Evolutionary conservation across 2,329 filamentous ascomycete species (phyloP).

Genomic region (Clathrospora elynae): DNA sequence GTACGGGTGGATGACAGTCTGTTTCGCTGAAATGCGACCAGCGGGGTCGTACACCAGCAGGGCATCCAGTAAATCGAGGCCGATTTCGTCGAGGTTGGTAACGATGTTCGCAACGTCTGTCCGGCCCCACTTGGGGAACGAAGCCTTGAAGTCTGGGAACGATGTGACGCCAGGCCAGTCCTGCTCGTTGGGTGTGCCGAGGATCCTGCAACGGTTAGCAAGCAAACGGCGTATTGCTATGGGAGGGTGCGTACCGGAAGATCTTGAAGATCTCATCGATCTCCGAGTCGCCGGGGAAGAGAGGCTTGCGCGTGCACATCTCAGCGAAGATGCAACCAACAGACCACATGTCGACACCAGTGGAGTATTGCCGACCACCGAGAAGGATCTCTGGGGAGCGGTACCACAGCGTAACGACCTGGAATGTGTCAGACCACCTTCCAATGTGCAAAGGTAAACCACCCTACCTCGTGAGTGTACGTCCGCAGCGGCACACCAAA

Average conservation of each 20-base stretch:
- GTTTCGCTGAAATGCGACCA: constrained; percentile 85
- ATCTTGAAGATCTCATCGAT: constrained; percentile 96
- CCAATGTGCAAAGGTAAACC: background rate
- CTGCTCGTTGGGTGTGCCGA: constrained; percentile 82
- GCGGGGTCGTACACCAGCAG: constrained; percentile 89
- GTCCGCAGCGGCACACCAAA: constrained; percentile 90
- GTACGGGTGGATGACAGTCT: constrained; percentile 82
- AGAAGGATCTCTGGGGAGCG: constrained; percentile 88
- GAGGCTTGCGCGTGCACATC: constrained; percentile 91
- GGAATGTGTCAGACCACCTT: constrained; percentile 18
- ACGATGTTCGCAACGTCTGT: constrained; percentile 70
- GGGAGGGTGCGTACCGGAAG: constrained; percentile 68
- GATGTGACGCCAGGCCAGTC: constrained; percentile 92
- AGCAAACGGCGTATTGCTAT: constrained; percentile 3
- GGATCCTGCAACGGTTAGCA: constrained; percentile 50
- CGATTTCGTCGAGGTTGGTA: constrained; percentile 72
- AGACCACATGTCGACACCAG: constrained; percentile 95
- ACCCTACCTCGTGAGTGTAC: constrained; percentile 80
- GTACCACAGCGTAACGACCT: constrained; percentile 93
- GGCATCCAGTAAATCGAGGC: constrained; percentile 69
- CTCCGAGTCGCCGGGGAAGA: constrained; percentile 91
- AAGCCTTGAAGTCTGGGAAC: constrained; percentile 90
- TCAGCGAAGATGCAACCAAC: constrained; percentile 94
- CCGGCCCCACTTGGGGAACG: constrained; percentile 88
- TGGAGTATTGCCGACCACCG: constrained; percentile 89